Evolutionary conservation across 495 filamentous ascomycete species (phyloP).

Genomic region (Paragyromitra xinjiangensis): DNA sequence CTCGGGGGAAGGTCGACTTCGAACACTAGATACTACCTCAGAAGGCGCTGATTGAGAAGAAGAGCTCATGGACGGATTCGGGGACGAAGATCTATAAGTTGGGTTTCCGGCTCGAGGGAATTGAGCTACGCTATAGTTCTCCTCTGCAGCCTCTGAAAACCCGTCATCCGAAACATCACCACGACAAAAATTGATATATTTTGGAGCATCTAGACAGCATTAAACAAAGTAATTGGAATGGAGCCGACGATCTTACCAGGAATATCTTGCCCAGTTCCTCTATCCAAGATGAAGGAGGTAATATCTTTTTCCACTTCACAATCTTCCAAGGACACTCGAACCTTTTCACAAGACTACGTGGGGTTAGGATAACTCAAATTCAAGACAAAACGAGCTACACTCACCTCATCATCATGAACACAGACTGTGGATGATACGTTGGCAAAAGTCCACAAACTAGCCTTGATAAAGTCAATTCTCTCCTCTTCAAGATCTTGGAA

Average conservation of each 20-base stretch:
- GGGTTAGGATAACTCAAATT: conserved; percentile 1
- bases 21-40: conserved; percentile 41
- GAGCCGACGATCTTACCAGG: conserved; percentile 61
- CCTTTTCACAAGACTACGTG: conserved; percentile 84
- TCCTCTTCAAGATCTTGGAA: conserved; percentile 99
- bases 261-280: conserved; percentile 94
- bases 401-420: conserved; percentile 90
- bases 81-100: conserved; percentile 91
- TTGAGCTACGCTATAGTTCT: conserved; percentile 89
- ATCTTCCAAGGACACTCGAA: conserved; percentile 90
- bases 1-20: conserved; percentile 37
- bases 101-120: conserved; percentile 96
- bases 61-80: conserved; percentile 66
- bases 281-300: conserved; percentile 83
- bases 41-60: conserved; percentile 52
- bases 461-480: conserved; percentile 94
- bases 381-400: conserved; percentile 52
- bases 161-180: conserved; percentile 80
- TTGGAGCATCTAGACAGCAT: conserved; percentile 73
- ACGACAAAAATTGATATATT: conserved; percentile 98
- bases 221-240: conserved; percentile 10
- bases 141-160: conserved; percentile 82
- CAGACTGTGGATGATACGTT: conserved; percentile 99
- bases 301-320: conserved; percentile 99
- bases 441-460: conserved; percentile 95